A percentile compares a stretch with the other conserved stretches of the same genome.
phyloP scores from a whole-genome alignment of 1,284 basidiomycete genomes.

The Erythrobasidium hasegawianum region DNA sequence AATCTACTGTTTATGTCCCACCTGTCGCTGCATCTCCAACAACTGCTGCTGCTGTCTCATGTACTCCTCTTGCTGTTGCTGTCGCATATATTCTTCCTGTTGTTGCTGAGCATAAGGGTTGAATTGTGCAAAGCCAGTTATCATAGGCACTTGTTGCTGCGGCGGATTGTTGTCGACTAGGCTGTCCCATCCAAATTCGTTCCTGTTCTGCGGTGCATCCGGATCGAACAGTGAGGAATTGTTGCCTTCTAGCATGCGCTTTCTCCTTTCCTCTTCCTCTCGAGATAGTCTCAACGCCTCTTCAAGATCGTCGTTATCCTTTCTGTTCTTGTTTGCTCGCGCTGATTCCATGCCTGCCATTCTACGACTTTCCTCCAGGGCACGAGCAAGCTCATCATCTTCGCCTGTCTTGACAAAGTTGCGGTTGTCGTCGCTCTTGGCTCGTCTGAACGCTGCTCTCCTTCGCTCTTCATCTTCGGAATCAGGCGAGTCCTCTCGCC shows the following conservation, averaged over 20 bases:
- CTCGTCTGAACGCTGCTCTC: constrained; percentile 12
- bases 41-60: constrained; percentile 45
- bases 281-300: constrained; percentile 73
- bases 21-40: constrained; percentile 45
- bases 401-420: constrained; percentile 41
- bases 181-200: constrained; percentile 36
- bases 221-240: constrained; percentile 55
- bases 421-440: constrained; percentile 1
- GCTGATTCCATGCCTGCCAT: constrained; percentile 42
- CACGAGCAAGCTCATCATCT: constrained; percentile 57
- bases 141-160: constrained; percentile 52
- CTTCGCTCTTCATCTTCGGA: constrained; percentile 37
- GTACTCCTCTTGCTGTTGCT: neutral
- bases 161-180: constrained; percentile 45
- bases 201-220: constrained; percentile 13
- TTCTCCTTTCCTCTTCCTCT: constrained; percentile 64
- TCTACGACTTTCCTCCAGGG: constrained; percentile 53
- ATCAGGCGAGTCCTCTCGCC: constrained; percentile 38
- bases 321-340: constrained; percentile 45
- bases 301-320: constrained; percentile 82
- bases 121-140: constrained; percentile 48
- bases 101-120: constrained; percentile 56
- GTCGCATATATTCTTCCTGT: constrained; percentile 50
- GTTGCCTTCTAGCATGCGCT: constrained; percentile 60
- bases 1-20: too few relatives aligned